These are phyloP conservation scores for Boletus sp. DNA, from an alignment of 1,284 basidiomycete genomes.

Conservation along the genomic window DNA sequence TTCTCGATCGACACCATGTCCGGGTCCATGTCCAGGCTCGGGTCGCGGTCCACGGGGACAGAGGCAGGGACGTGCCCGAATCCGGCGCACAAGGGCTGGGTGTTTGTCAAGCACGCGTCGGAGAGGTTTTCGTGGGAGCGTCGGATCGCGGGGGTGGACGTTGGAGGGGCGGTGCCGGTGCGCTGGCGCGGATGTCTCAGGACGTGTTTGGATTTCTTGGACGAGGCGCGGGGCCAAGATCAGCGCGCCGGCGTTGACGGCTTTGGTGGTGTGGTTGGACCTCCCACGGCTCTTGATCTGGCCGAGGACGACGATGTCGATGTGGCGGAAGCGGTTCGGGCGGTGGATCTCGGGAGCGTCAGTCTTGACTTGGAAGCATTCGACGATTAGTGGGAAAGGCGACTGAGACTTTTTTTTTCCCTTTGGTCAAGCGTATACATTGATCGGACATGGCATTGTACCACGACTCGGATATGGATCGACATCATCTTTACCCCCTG, in stretches of 20 bases:
- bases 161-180: conserved; percentile 57
- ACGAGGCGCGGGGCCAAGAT: conserved; percentile 8
- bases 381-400: conserved; percentile 11
- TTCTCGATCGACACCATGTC: conserved; percentile 8
- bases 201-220: conserved; percentile 62
- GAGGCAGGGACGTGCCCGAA: conserved; percentile 45
- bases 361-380: conserved; percentile 29
- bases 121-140: conserved; percentile 65
- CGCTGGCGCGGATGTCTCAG: conserved; percentile 62
- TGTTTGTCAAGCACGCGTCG: conserved; percentile 57
- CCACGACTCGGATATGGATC: neutral
- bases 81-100: conserved; percentile 40
- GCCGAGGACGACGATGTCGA: conserved; percentile 15
- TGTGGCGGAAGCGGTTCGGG: conserved; percentile 30
- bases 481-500: neutral
- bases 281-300: no score
- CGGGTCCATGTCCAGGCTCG: no score
- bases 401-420: no score
- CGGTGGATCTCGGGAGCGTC: conserved; percentile 28
- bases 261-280: no score
- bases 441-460: conserved; percentile 2
- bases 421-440: neutral
- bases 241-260: neutral
- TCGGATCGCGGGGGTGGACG: conserved; percentile 46
- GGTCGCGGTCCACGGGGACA: neutral